Evolutionary conservation across 2,329 filamentous ascomycete genomes (phyloP).

Genomic region (Pyricularia pennisetigena): DNA sequence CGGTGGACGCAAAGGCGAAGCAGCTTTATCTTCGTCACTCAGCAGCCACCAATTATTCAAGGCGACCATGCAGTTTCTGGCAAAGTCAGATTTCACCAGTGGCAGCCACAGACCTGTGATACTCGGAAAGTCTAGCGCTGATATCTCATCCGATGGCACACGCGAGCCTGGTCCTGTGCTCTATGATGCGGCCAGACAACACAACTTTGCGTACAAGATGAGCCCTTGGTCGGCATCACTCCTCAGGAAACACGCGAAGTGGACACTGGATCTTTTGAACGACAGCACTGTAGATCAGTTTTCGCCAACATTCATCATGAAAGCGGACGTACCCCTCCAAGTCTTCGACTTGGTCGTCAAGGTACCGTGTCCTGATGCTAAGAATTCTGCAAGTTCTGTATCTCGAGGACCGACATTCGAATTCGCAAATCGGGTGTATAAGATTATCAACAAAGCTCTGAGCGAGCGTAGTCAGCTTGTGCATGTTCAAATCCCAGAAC

Average conservation of each 20-base stretch:
- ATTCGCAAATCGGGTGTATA: conserved; percentile 50
- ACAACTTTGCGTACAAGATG: conserved; percentile 91
- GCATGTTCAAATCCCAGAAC: conserved; percentile 36
- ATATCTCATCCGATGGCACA: conserved; percentile 15
- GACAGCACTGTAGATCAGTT: conserved; percentile 72
- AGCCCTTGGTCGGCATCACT: conserved; percentile 69
- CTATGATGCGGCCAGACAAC: conserved; percentile 62
- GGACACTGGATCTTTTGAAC: conserved; percentile 65
- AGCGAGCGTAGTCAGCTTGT: conserved; percentile 65
- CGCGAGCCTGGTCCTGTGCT: conserved; percentile 53
- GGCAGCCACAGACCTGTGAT: conserved; percentile 49
- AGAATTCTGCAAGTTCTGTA: not conserved
- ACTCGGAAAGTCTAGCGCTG: conserved; percentile 31
- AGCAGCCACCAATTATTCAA: conserved; percentile 94
- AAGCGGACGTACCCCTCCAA: conserved; percentile 41
- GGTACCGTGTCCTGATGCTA: conserved; percentile 15
- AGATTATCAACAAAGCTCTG: conserved; percentile 59
- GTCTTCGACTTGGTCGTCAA: conserved; percentile 41
- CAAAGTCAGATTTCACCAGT: conserved; percentile 52
- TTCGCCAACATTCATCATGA: conserved; percentile 69
- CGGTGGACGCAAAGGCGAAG: conserved; percentile 52
- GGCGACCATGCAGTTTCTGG: conserved; percentile 79
- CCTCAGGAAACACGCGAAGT: conserved; percentile 64
- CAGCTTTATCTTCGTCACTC: conserved; percentile 64
- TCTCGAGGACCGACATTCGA: conserved; percentile 12